Evolutionary conservation across 495 filamentous ascomycete genomes (phyloP), one percentile per base, ranked within the genome.

Genomic region (Penicillium crystallinum): DNA sequence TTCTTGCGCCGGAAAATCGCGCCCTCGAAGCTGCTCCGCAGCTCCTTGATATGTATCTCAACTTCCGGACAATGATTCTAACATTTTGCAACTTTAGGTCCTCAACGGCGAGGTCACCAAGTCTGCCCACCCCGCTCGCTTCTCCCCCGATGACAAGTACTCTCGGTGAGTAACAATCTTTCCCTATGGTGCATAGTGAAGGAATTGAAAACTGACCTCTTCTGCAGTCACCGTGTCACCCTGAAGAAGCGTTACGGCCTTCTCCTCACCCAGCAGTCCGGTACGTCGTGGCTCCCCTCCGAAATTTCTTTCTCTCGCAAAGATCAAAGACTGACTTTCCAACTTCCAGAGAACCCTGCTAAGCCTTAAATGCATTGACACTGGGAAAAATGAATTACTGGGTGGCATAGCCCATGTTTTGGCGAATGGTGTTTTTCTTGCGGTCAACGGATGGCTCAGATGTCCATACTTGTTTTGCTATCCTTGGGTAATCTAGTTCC

Each of bases 101-200:
- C 72, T 83, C 19, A 68, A 80, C 50, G 85, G 86, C 58, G 81
- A 89, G 60, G 87, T 96, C 64, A 95, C 95, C 62, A 95, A 92
- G 77, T 91, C 86, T 39, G 93, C 93, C 34, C 93, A 98, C 80
- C 93, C 95, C 18, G 95, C 95, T 39, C 79, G 95, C 54, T 98
- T 97, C 78, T 93, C 89, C 31, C 93, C 93, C 53, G 93, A 98
- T 75, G 93, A 98, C 77, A 95, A 93, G 76, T 96, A 92, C 76
- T 96, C 91, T 57, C 83, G 82, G 84, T 87, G 70, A 49, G 79
- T 58, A 36, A 15, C 23, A 0, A 9, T 21, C 19, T 39, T 11
- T 25, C 9, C 2, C 33, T 22, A 1, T 27, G 10, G 12, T 2
- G 18, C 17, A 53, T 21, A 36, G 45, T 40, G 4, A 5, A 46